Base-by-base conservation (phyloP, 768 basidiomycete genomes). In the Mrakia gelida region DNA sequence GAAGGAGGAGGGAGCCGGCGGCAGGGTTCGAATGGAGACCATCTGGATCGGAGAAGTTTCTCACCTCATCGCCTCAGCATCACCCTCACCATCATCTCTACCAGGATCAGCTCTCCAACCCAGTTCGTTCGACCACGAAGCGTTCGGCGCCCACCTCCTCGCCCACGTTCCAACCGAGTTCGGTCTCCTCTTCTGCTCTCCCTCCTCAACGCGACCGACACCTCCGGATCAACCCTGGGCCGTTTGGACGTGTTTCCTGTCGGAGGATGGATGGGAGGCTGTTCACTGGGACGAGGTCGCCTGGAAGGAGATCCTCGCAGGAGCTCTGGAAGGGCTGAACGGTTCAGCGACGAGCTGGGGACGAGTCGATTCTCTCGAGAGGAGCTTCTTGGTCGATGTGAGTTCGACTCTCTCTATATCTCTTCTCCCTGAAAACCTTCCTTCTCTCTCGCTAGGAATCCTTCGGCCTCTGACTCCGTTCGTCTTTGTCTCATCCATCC, bases 31-130 rank as follows among this genome's bases (percentile, higher is more conserved):
- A 41, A 34, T 76, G 32, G 76, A 76, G 59, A 76, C 76, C 54
- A 32, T 76, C 41, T 76, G 76, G 76, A 26, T 76, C 32, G 76
- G 68, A 52, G 76, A 76, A n/a, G 68, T 71, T n/a, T 32, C 76
- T 5, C 26, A 59, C 38, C 52, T 76, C 38, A 26, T 34, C 32
- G 28, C 67, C 34, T 41, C 41, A 59, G 38, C 23, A 28, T 62
- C 28, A 3, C 67, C 62, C 13, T 38, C 61, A 9, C 0, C 73
- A 26, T 7, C 41, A 26, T 13, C 45, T 6, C 4, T 45, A 28
- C 28, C 41, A 9, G 63, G 63, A 26, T 26, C 45, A n/a, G 41
- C 41, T 18, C 45, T 65, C n/a, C 43, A 65, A 11, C 41, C 11
- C 11, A 49, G 43, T 41, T n/a, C 26, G 34, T 61, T 67, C 72